Conservation (phyloP, 2,329 filamentous ascomycete species). For the Rugonectria rugulosa region DNA sequence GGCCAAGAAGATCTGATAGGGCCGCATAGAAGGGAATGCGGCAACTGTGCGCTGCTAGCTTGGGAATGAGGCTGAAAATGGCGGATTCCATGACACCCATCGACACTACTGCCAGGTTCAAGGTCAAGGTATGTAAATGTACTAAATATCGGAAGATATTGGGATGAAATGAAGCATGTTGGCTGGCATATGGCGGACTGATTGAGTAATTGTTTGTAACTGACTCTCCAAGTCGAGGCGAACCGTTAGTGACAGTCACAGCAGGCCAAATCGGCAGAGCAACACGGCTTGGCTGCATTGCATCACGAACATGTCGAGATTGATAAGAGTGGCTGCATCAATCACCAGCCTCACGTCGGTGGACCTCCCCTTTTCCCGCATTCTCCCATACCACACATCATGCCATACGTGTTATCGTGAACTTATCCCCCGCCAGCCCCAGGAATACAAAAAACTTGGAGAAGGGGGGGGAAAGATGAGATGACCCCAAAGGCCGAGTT, state of each 20-base stretch:
- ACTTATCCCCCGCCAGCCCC: constrained; percentile 11
- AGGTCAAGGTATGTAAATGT: neutral
- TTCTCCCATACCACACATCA: neutral
- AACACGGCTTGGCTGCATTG: constrained; percentile 9
- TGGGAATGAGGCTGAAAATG: neutral
- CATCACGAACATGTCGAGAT: constrained; percentile 2
- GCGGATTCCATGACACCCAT: constrained; percentile 1
- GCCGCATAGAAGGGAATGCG: constrained; percentile 4
- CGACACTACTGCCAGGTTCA: neutral
- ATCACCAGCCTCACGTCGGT: neutral
- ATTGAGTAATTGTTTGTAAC: too few relatives aligned
- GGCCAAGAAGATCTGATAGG: constrained; percentile 9
- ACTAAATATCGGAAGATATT: constrained; percentile 1
- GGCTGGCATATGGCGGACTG: too few relatives aligned
- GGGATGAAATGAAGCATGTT: too few relatives aligned
- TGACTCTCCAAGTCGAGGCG: too few relatives aligned
- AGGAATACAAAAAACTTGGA: neutral
- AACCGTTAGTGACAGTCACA: too few relatives aligned
- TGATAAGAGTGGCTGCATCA: neutral
- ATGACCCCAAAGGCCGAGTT: constrained; percentile 23
- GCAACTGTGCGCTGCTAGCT: neutral
- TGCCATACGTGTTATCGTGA: neutral
- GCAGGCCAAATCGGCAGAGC: neutral
- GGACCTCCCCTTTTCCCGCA: neutral
- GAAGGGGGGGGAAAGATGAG: constrained; percentile 3